phyloP scores from a whole-genome alignment of 169 alveolate genomes.

The Plasmodium blacklocki region DNA sequence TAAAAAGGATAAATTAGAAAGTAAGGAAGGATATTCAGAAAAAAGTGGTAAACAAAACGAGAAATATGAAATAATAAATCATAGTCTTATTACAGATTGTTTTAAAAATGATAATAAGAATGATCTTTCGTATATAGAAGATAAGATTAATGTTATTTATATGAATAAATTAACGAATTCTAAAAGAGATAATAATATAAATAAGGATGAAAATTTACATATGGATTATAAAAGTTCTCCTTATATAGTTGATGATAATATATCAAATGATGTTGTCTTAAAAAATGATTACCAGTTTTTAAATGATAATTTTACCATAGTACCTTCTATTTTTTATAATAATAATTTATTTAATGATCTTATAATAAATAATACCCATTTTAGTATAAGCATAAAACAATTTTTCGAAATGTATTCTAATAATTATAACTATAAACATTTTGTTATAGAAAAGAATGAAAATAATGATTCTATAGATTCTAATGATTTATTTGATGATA shows the following conservation, averaged over 20 bases:
- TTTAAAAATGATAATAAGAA: neutral
- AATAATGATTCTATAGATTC: constrained; percentile 10
- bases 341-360: constrained; percentile 41
- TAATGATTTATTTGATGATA: neutral
- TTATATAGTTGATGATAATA: neutral
- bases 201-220: neutral
- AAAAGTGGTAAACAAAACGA: neutral
- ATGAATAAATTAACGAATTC: neutral
- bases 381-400: constrained; percentile 31
- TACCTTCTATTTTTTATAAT: constrained; percentile 37
- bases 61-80: neutral
- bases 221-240: neutral
- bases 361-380: constrained; percentile 52
- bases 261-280: neutral
- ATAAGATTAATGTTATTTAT: neutral
- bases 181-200: neutral
- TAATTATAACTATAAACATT: too few species aligned
- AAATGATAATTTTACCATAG: neutral
- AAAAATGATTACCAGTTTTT: neutral
- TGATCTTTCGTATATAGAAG: neutral
- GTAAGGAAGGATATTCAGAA: neutral
- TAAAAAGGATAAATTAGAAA: neutral
- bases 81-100: neutral
- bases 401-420: constrained; percentile 34
- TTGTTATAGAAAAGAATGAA: too few species aligned